These are phyloP conservation scores for Zizania palustris DNA, from an alignment of 202 grass and related monocot genomes.

Conservation along the genomic window DNA sequence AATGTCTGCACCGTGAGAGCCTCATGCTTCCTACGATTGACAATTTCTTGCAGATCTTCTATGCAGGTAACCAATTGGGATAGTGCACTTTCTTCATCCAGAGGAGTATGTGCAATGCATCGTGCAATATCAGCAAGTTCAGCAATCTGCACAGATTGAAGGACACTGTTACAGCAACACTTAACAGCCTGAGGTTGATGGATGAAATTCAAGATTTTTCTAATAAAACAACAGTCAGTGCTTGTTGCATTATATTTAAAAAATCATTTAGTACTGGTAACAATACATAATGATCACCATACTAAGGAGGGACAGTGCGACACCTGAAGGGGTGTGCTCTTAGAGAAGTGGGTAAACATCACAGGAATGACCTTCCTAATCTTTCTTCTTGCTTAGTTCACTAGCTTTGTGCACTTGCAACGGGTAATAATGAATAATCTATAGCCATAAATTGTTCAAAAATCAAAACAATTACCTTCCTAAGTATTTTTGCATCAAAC, in stretches of 20 bases:
- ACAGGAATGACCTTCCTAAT: not conserved
- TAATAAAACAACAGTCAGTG: conserved; percentile 10
- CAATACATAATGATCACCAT: not conserved
- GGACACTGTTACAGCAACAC: conserved; percentile 28
- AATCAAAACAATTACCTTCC: no score
- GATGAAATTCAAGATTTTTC: conserved; percentile 25
- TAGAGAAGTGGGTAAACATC: not conserved
- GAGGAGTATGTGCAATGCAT: conserved; percentile 82
- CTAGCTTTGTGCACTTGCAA: no score
- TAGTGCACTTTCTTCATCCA: conserved; percentile 92
- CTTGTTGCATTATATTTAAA: not conserved
- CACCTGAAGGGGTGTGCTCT: not conserved
- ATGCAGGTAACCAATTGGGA: conserved; percentile 92
- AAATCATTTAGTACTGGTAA: conserved; percentile 24
- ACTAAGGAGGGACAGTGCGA: not conserved
- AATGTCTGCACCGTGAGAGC: conserved; percentile 98
- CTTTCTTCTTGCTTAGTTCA: not conserved
- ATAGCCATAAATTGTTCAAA: no score
- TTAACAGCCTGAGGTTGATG: conserved; percentile 12
- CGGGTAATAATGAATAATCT: no score
- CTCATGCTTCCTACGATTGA: conserved; percentile 84
- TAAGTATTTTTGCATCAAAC: no score
- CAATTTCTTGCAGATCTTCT: conserved; percentile 99
- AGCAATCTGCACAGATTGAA: conserved; percentile 69
- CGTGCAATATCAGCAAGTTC: conserved; percentile 99